Percentiles rank a stretch among this genome's conserved stretches.
phyloP scores from a whole-genome alignment of 257 asterid genomes.

The Leptodermis oblonga region DNA sequence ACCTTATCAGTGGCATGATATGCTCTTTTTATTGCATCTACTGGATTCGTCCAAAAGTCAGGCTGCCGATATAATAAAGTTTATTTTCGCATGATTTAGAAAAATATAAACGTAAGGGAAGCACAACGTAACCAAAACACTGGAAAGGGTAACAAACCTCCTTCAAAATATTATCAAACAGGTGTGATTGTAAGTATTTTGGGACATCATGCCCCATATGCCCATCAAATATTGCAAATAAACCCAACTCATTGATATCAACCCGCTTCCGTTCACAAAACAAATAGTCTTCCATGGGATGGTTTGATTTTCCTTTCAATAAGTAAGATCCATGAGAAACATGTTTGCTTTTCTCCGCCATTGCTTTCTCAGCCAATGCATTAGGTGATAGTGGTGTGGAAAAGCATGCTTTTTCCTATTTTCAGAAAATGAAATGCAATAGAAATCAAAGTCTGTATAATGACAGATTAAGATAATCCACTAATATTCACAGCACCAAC shows the following conservation, averaged over 20 bases:
- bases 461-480: neutral
- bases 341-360: slow-evolving; percentile 49
- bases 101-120: neutral
- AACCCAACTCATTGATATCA: slow-evolving; percentile 61
- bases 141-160: slow-evolving; percentile 36
- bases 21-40: slow-evolving; percentile 57
- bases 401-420: slow-evolving; percentile 79
- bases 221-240: slow-evolving; percentile 88
- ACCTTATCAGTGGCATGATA: slow-evolving; percentile 58
- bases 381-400: slow-evolving; percentile 59
- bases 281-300: slow-evolving; percentile 85
- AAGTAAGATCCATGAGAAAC: slow-evolving; percentile 65
- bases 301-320: slow-evolving; percentile 70
- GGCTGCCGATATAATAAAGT: slow-evolving; percentile 32
- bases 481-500: neutral
- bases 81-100: neutral
- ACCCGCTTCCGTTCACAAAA: slow-evolving; percentile 59
- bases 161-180: slow-evolving; percentile 62
- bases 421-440: slow-evolving; percentile 3
- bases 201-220: slow-evolving; percentile 93
- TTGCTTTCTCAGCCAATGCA: slow-evolving; percentile 49
- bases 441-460: neutral
- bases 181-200: slow-evolving; percentile 57
- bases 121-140: neutral
- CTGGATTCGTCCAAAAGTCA: slow-evolving; percentile 69